Base-by-base conservation (phyloP, 2,329 filamentous ascomycete species). In the Fusarium graminum region DNA sequence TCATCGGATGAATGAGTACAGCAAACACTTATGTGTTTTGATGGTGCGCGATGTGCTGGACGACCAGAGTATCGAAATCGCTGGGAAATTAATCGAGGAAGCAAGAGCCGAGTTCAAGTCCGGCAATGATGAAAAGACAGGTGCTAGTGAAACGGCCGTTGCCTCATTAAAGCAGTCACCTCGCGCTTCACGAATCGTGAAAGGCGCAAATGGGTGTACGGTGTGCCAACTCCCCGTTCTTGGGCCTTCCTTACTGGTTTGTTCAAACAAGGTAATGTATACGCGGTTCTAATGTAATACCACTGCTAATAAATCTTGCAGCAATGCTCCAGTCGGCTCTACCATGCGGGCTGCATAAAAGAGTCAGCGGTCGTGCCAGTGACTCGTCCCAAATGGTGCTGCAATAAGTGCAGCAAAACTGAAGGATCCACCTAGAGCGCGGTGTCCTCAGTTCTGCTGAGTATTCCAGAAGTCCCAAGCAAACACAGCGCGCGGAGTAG, bases 11-110 rank as follows among this genome's bases (percentile, higher is more conserved):
- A 76, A 79, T 6, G 85, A 88, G 70, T 86, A 86, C 61, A 81
- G 82, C 43, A 86, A 86, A 67, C 85, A 88, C 66, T 69, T 82
- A 16, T 80, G 80, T 38, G 81, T 85, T 49, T 77, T 88, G 46
- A 77, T 86, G 38, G 81, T 82, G 4, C 78, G 83, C 40, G 78
- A 83, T 52, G 77, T 81, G 6, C 71, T 88, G 26, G 75, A 80
- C 7, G 82, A 85, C 43, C 65, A 76, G 5, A 80, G 77, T 22
- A 74, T 87, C 17, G 63, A 76, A 9, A 74, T 81, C 39, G 82
- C 82, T 1, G 76, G 83, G 14, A 67, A 68, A 30, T 70, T 80
- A 10, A 78, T 87, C 50, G 80, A 82, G 25, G 75, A 79, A 14
- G 81, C 80, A 30, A 80, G 79, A 68, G 68, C 67, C 46, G 71